Base-by-base conservation (phyloP, 495 filamentous ascomycete genomes). In the Podospora tetraspora region DNA sequence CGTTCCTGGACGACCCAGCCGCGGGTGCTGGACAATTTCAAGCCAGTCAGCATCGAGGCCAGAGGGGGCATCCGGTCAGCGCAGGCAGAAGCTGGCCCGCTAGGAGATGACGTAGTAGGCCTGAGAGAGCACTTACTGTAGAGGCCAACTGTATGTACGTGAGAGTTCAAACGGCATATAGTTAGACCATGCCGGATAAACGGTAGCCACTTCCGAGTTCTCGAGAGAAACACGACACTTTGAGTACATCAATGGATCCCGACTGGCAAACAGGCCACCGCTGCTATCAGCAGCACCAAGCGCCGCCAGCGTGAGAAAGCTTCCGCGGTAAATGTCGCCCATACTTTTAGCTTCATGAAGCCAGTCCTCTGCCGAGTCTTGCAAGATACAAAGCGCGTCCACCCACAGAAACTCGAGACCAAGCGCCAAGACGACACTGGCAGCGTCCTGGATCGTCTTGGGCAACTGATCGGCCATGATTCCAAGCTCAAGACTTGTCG, bases 281-380 rank as follows among this genome's bases (percentile, higher is more conserved):
- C 13, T 19, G 24, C 59, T 60, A 7, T 23, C n/a, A 13, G 59
- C 3, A 3, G 59, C 59, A 7, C 23, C 59, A 8, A 29, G 23
- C 22, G 59, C 59, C 12, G 59, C 59, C 9, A 60, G 24, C 6
- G 59, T 60, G 9, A 60, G 23, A 22, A 60, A 60, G 24, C 59
- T 29, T 13, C 59, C 59, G 59, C 59, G 59, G 24, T 60, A 60
- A 29, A 60, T 29, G 59, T 60, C 59, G 24, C 59, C 23, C 59
- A 60, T 60, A 9, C 23, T 24, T 10, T 24, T 24, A 0, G 59
- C 59, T n/a, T 60, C 59, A 11, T 24, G 23, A n/a, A n/a, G 23
- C 59, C 59, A 60, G 24, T 60, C 59, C 12, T 24, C 59, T 9
- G 59, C 22, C 59, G 59, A 60, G 24, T 60, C 59, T 8, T 60